These are phyloP conservation scores for Pseudocercospora macadamiae DNA, from an alignment of 2,329 filamentous ascomycete genomes.

Conservation along the genomic window DNA sequence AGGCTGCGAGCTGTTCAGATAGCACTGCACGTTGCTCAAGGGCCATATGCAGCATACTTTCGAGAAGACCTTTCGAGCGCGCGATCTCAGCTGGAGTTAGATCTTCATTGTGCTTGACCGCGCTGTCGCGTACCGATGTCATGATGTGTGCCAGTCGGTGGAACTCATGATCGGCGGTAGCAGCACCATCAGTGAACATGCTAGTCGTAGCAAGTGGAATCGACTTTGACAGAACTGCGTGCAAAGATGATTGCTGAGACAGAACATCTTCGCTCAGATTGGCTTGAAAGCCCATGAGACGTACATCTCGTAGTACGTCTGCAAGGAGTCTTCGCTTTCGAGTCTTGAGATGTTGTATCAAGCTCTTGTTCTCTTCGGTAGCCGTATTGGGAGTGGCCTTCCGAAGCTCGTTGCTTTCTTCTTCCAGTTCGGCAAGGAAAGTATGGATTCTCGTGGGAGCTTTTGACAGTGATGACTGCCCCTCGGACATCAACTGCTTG, in stretches of 20 bases:
- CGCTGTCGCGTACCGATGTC: conserved; percentile 66
- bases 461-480: not conserved
- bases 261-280: conserved; percentile 78
- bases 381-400: conserved; percentile 80
- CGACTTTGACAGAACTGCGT: conserved; percentile 66
- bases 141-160: conserved; percentile 77
- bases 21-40: conserved; percentile 26
- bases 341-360: conserved; percentile 85
- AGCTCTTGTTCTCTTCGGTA: conserved; percentile 82
- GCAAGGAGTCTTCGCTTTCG: conserved; percentile 89
- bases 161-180: conserved; percentile 69
- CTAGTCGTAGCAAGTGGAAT: conserved; percentile 33
- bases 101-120: conserved; percentile 79
- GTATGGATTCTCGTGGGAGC: conserved; percentile 16
- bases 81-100: conserved; percentile 78
- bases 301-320: conserved; percentile 79
- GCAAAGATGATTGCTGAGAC: conserved; percentile 70
- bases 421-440: conserved; percentile 57
- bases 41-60: conserved; percentile 70
- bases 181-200: not conserved
- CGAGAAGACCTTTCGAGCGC: conserved; percentile 81
- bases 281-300: conserved; percentile 85
- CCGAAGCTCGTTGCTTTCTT: conserved; percentile 72
- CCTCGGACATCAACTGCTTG: not conserved
- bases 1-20: conserved; percentile 4